A percentile compares a stretch with the other conserved stretches of the same genome.
phyloP scores from a whole-genome alignment of 2,329 filamentous ascomycete species.

The Ceratocystis cubensis region DNA sequence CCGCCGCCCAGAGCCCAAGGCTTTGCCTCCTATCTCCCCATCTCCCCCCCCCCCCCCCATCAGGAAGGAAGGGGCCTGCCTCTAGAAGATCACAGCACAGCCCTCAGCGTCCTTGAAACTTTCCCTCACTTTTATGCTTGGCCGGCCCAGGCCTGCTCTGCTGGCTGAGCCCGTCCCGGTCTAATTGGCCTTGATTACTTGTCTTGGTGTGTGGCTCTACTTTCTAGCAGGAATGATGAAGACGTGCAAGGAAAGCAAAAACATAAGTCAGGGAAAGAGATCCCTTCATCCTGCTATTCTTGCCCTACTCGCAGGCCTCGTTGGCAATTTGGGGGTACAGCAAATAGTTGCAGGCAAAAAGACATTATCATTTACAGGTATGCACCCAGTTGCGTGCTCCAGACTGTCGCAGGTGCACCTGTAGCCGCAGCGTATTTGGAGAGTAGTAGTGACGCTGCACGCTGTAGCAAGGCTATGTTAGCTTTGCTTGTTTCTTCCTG shows the following conservation, averaged over 20 bases:
- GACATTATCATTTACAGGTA: background rate
- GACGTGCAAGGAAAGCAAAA: slow-evolving; percentile 11
- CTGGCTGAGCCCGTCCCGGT: background rate
- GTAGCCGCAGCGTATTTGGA: background rate
- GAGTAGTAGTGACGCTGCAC: too few relatives aligned
- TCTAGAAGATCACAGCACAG: slow-evolving; percentile 8
- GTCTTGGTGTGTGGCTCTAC: background rate
- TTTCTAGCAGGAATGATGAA: slow-evolving; percentile 8
- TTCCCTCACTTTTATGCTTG: background rate
- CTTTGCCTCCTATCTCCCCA: slow-evolving; percentile 1
- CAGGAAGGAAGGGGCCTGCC: slow-evolving; percentile 13
- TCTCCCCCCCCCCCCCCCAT: background rate
- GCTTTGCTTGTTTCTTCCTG: background rate
- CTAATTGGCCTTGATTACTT: background rate
- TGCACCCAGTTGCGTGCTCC: background rate
- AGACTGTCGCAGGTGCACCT: background rate
- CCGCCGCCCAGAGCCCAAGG: background rate
- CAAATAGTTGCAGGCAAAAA: background rate
- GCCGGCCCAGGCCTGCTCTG: background rate
- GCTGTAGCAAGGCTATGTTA: background rate
- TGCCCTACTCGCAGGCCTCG: background rate
- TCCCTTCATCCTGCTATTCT: background rate
- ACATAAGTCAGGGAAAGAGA: background rate
- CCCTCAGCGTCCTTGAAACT: background rate
- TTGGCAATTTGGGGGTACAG: background rate